Conservation (phyloP, 116 monocot species). For the Zostera marina region DNA sequence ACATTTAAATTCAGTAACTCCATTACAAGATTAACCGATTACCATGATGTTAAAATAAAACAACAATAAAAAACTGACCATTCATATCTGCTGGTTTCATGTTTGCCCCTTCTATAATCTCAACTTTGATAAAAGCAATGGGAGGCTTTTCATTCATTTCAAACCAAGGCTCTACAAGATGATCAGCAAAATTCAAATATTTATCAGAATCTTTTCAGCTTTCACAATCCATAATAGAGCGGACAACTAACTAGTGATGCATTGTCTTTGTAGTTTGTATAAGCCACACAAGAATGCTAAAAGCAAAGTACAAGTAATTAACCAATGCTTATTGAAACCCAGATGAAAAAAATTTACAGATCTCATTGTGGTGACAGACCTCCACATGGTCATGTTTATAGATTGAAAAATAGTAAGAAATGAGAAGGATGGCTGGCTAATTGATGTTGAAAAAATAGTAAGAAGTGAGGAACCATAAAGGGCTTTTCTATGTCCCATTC, state of each 20-base stretch:
- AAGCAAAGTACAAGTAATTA: no score
- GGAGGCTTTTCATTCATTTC: slow-evolving; percentile 61
- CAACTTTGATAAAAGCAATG: slow-evolving; percentile 54
- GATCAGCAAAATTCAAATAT: slow-evolving; percentile 1
- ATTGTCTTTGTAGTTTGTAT: not conserved
- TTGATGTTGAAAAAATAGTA: no score
- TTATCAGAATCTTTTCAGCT: not conserved
- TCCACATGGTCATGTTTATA: no score
- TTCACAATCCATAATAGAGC: not conserved
- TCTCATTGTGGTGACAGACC: no score
- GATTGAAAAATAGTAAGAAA: no score
- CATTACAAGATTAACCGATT: not conserved
- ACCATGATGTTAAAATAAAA: not conserved
- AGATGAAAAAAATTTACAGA: no score
- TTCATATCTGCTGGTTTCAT: slow-evolving; percentile 82
- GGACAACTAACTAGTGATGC: not conserved
- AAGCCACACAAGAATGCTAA: not conserved
- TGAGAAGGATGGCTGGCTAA: no score
- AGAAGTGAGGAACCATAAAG: no score
- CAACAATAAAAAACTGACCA: slow-evolving; percentile 18
- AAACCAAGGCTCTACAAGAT: slow-evolving; percentile 57
- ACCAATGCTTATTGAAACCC: no score
- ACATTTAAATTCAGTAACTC: not conserved
- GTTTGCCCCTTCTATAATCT: slow-evolving; percentile 60
- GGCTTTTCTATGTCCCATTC: no score